Conservation (phyloP, 805 yeast genomes). For the Candida anglica region DNA sequence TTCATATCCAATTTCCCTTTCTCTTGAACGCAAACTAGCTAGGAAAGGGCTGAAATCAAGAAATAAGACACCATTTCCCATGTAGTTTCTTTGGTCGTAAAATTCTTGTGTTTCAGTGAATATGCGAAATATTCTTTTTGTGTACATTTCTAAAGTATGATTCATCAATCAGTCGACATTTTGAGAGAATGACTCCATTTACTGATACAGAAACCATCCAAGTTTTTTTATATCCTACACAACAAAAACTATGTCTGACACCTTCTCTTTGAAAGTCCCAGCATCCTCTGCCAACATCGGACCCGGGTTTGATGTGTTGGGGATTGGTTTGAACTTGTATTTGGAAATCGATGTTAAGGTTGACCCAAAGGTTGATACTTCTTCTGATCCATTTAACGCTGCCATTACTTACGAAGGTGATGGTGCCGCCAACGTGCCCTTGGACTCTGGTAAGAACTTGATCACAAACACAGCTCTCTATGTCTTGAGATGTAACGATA, state of each 20-base stretch:
- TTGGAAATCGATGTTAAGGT: constrained; percentile 66
- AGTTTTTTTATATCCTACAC: too few relatives aligned
- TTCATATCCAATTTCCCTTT: too few relatives aligned
- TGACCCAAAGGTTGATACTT: constrained; percentile 48
- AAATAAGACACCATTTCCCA: too few relatives aligned
- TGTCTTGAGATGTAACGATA: constrained; percentile 78
- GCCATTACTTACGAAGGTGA: constrained; percentile 69
- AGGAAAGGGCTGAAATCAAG: too few relatives aligned
- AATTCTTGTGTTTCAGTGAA: too few relatives aligned
- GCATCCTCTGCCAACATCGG: constrained; percentile 98
- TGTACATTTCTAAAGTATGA: too few relatives aligned
- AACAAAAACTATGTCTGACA: constrained; percentile 45
- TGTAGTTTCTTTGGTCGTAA: too few relatives aligned
- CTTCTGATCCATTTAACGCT: constrained; percentile 65
- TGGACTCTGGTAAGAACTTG: constrained; percentile 71
- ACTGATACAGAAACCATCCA: too few relatives aligned
- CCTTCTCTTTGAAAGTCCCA: constrained; percentile 72
- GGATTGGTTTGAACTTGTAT: constrained; percentile 78
- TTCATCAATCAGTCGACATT: too few relatives aligned
- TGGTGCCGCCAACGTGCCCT: constrained; percentile 79
- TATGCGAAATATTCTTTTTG: too few relatives aligned
- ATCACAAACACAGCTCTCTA: constrained; percentile 92
- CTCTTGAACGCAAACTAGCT: too few relatives aligned
- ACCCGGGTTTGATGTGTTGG: constrained; percentile 96
- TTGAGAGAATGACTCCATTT: too few relatives aligned